phyloP scores from a whole-genome alignment of 257 asterid species.

The Salvia rosmarinus region DNA sequence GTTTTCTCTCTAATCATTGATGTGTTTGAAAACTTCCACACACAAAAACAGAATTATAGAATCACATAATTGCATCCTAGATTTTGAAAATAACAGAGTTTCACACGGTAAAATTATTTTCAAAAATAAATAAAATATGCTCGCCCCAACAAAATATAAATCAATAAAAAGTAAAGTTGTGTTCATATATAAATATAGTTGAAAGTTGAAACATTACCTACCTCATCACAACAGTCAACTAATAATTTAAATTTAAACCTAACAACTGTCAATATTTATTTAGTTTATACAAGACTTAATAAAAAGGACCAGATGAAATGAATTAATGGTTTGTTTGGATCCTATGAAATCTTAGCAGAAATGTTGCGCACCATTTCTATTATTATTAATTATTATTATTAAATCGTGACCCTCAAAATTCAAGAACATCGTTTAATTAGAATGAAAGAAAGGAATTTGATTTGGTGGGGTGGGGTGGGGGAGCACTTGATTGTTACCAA shows the following conservation, averaged over 20 bases:
- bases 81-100: slow-evolving; percentile 3
- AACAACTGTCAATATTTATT: slow-evolving; percentile 25
- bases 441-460: too few relatives aligned
- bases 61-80: slow-evolving; percentile 1
- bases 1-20: not conserved
- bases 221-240: slow-evolving; percentile 30
- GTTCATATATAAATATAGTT: not conserved
- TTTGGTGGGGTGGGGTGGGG: too few relatives aligned
- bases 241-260: not conserved
- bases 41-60: slow-evolving; percentile 11
- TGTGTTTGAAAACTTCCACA: slow-evolving; percentile 20
- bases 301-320: slow-evolving; percentile 5
- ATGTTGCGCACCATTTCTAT: slow-evolving; percentile 17
- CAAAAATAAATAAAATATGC: not conserved
- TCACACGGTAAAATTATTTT: not conserved
- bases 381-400: not conserved
- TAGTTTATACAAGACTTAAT: not conserved
- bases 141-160: not conserved
- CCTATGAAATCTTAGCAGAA: slow-evolving; percentile 23
- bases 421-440: not conserved
- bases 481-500: too few relatives aligned
- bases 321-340: not conserved
- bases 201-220: slow-evolving; percentile 7
- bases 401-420: not conserved
- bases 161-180: not conserved